These are phyloP conservation scores for Vigna unguiculata DNA, from an alignment of 306 rosid species.

Conservation along the genomic window DNA sequence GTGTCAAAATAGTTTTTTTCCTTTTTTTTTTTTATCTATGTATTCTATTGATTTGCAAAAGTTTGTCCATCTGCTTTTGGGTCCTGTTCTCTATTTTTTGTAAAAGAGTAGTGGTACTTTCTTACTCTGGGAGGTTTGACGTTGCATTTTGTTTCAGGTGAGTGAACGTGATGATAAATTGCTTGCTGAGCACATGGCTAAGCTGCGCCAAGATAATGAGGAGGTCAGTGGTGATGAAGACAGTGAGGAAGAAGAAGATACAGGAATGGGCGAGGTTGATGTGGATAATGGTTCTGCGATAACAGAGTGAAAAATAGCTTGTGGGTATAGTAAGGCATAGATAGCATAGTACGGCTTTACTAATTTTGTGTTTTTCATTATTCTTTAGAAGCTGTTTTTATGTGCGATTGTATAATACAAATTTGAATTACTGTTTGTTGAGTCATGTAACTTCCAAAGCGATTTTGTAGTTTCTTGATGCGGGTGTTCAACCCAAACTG, in stretches of 20 bases:
- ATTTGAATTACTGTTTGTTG: slow-evolving; percentile 39
- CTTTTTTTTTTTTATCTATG: not conserved
- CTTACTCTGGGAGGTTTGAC: slow-evolving; percentile 33
- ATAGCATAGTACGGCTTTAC: slow-evolving; percentile 22
- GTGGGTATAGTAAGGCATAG: not conserved
- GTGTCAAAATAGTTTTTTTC: no score
- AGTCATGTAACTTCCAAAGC: slow-evolving; percentile 40
- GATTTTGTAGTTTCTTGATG: slow-evolving; percentile 31
- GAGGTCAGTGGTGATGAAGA: slow-evolving; percentile 83
- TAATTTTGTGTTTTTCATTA: slow-evolving; percentile 20
- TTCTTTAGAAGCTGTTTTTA: slow-evolving; percentile 29
- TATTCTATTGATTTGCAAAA: not conserved
- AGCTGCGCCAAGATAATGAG: slow-evolving; percentile 81
- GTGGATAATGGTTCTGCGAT: slow-evolving; percentile 67
- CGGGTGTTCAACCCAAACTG: slow-evolving; percentile 17
- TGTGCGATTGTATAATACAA: slow-evolving; percentile 52
- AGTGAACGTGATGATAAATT: slow-evolving; percentile 90
- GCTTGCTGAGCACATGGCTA: slow-evolving; percentile 84
- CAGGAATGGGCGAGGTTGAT: slow-evolving; percentile 94
- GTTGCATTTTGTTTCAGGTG: slow-evolving; percentile 65
- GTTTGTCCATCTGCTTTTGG: slow-evolving; percentile 31
- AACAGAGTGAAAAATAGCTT: slow-evolving; percentile 59
- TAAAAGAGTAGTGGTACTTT: not conserved
- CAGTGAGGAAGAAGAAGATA: slow-evolving; percentile 97
- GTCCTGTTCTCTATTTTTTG: slow-evolving; percentile 10